Conservation (phyloP, 2,329 filamentous ascomycete genomes). For the Penicillium hesseltinei region DNA sequence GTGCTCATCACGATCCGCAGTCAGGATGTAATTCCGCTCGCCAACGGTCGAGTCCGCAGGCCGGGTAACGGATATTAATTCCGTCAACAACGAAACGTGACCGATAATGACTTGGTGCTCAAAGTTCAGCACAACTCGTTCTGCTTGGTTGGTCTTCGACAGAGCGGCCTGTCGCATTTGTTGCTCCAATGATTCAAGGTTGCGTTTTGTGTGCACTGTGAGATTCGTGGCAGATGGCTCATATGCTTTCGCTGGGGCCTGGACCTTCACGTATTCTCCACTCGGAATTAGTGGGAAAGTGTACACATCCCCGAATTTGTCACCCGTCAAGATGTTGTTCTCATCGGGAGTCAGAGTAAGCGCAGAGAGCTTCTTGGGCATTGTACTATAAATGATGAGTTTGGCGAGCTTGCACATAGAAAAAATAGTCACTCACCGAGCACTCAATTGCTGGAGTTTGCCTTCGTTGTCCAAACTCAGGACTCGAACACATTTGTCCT, state of each 20-base stretch:
- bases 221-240: slow-evolving; percentile 55
- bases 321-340: slow-evolving; percentile 73
- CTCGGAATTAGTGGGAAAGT: slow-evolving; percentile 68
- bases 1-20: slow-evolving; percentile 73
- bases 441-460: slow-evolving; percentile 64
- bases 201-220: slow-evolving; percentile 63
- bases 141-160: slow-evolving; percentile 40
- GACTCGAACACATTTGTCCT: slow-evolving; percentile 87
- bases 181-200: slow-evolving; percentile 56
- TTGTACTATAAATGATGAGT: slow-evolving; percentile 53
- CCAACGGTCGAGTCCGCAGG: slow-evolving; percentile 49
- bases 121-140: slow-evolving; percentile 58
- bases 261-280: slow-evolving; percentile 34
- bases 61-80: slow-evolving; percentile 59
- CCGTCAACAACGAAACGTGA: slow-evolving; percentile 92
- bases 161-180: slow-evolving; percentile 52
- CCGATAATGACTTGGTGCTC: slow-evolving; percentile 78
- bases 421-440: slow-evolving; percentile 55
- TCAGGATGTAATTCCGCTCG: slow-evolving; percentile 60
- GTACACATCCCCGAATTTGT: slow-evolving; percentile 98
- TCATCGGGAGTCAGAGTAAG: slow-evolving; percentile 68
- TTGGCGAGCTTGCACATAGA: slow-evolving; percentile 6
- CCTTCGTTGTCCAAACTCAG: slow-evolving; percentile 66
- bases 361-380: slow-evolving; percentile 87
- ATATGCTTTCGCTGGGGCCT: slow-evolving; percentile 37